Conservation (phyloP, 805 yeast genomes). For the Wickerhamiella kurtzmanii region DNA sequence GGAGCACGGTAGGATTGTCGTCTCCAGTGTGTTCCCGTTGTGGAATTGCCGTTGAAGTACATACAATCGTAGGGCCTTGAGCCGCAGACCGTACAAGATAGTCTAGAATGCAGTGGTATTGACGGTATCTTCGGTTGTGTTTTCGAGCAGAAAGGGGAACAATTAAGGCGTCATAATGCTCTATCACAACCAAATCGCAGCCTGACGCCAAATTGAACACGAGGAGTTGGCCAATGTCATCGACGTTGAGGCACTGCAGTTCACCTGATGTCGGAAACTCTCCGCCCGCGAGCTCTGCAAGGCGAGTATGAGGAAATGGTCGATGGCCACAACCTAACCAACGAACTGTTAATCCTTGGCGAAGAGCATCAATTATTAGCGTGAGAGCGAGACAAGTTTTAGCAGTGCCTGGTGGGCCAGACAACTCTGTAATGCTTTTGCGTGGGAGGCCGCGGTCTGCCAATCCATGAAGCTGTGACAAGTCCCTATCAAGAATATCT, state of each 20-base stretch:
- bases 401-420: constrained; percentile 24
- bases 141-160: constrained; percentile 2
- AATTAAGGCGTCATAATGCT: constrained; percentile 12
- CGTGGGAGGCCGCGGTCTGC: constrained; percentile 8
- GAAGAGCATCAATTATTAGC: constrained; percentile 14
- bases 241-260: constrained; percentile 4
- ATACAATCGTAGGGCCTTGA: neutral
- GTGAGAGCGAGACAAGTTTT: constrained; percentile 18
- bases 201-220: constrained; percentile 19
- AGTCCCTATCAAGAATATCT: constrained; percentile 5
- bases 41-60: constrained; percentile 4
- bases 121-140: neutral
- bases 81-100: neutral
- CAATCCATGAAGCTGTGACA: constrained; percentile 3
- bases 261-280: neutral
- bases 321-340: constrained; percentile 17
- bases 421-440: constrained; percentile 15
- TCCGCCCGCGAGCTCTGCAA: constrained; percentile 11
- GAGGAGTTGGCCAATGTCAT: constrained; percentile 12
- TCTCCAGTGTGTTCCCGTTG: neutral
- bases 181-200: constrained; percentile 18
- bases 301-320: constrained; percentile 16
- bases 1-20: neutral
- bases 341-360: constrained; percentile 15
- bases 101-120: neutral